These are phyloP conservation scores for Chrysoporthe cubensis DNA, from an alignment of 2,329 filamentous ascomycete genomes.

Conservation along the genomic window DNA sequence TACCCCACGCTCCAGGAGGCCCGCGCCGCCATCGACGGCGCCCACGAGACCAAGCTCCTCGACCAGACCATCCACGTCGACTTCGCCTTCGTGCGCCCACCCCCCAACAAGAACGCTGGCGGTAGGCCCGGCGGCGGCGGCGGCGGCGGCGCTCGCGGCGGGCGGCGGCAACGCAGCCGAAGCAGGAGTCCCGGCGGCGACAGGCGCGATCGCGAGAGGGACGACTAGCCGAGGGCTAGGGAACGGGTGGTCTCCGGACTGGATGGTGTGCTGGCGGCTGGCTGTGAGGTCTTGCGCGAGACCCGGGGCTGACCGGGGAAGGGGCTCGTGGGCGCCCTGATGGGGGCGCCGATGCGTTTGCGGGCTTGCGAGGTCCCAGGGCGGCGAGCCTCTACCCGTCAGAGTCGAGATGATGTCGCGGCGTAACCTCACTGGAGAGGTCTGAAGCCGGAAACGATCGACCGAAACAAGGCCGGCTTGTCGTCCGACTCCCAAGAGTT, in stretches of 20 bases:
- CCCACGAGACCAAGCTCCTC: constrained; percentile 76
- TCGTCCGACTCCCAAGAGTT: constrained; percentile 18
- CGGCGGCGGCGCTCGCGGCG: constrained; percentile 41
- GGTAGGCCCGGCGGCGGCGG: constrained; percentile 45
- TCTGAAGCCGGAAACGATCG: not conserved
- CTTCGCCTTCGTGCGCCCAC: constrained; percentile 83
- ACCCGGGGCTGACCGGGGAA: not conserved
- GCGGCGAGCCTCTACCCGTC: not conserved
- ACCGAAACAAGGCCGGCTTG: constrained; percentile 24
- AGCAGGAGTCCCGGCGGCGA: constrained; percentile 51
- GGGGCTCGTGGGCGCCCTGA: not conserved
- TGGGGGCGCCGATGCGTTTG: not conserved
- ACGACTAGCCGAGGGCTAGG: constrained; percentile 9
- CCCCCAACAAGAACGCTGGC: constrained; percentile 57
- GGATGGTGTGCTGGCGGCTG: too few relatives aligned
- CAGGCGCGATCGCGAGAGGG: constrained; percentile 29
- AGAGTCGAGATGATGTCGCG: not conserved
- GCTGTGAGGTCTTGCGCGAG: not conserved
- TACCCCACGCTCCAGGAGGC: constrained; percentile 80
- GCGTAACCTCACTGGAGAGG: not conserved
- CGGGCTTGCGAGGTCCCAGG: not conserved
- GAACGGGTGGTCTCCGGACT: not conserved
- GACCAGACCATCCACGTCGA: constrained; percentile 82
- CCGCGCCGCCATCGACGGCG: constrained; percentile 78
- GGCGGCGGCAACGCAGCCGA: constrained; percentile 49